These are phyloP conservation scores for Teratosphaeria gauchensis DNA, from an alignment of 2,329 filamentous ascomycete species.

Conservation along the genomic window DNA sequence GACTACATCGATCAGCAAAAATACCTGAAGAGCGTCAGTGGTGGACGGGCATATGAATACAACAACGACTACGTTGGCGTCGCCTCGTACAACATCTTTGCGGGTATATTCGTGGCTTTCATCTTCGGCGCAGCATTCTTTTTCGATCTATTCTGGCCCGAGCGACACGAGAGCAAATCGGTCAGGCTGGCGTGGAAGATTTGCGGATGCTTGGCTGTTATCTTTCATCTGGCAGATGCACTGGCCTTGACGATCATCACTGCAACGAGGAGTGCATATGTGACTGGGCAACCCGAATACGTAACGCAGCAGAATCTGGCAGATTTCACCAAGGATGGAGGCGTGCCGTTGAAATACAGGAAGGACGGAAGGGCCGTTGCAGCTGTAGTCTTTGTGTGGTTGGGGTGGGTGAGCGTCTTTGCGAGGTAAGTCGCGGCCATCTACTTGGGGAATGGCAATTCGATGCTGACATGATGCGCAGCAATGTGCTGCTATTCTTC, in stretches of 20 bases:
- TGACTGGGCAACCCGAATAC: slow-evolving; percentile 31
- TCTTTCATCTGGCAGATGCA: slow-evolving; percentile 40
- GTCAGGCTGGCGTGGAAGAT: slow-evolving; percentile 48
- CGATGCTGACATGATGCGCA: slow-evolving; percentile 8
- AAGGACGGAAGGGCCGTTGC: slow-evolving; percentile 43
- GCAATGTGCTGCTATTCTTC: slow-evolving; percentile 30
- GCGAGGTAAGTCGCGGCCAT: slow-evolving; percentile 27
- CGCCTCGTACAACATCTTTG: slow-evolving; percentile 49
- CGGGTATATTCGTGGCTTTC: slow-evolving; percentile 47
- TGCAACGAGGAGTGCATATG: slow-evolving; percentile 36
- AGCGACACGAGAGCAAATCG: slow-evolving; percentile 38
- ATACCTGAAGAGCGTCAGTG: slow-evolving; percentile 31
- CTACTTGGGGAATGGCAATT: background rate
- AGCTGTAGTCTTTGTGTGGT: slow-evolving; percentile 45
- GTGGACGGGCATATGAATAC: slow-evolving; percentile 34
- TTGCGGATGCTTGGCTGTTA: slow-evolving; percentile 39
- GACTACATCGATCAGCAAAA: slow-evolving; percentile 48
- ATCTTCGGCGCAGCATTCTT: slow-evolving; percentile 53
- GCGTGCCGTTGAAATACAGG: slow-evolving; percentile 36
- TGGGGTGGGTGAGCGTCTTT: slow-evolving; percentile 40
- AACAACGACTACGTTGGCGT: slow-evolving; percentile 49
- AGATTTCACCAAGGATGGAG: slow-evolving; percentile 25
- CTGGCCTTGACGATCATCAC: slow-evolving; percentile 44
- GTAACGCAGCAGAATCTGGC: slow-evolving; percentile 21
- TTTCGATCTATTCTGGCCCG: slow-evolving; percentile 54